Evolutionary conservation across 2,329 filamentous ascomycete genomes (phyloP), one percentile per base, ranked within the genome.

Genomic region (Macrophomina tecta): DNA sequence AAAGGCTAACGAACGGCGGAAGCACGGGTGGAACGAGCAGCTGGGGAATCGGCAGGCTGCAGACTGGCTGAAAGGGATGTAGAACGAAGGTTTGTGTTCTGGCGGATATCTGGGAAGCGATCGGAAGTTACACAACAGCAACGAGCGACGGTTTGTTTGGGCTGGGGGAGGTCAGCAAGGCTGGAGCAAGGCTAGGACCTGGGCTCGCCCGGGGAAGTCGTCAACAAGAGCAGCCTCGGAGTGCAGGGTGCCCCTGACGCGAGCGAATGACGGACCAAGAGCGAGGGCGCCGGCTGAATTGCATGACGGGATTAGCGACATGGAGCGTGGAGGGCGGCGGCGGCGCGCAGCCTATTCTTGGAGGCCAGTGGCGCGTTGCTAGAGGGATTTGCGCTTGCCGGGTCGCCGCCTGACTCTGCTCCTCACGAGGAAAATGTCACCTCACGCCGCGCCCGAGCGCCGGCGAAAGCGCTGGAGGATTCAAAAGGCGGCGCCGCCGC

Each of bases 111-210:
- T 16, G 60, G 30, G 52, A 18, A 64, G 61, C 61, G 61, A 53
- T 45, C 61, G 61, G 48, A 48, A 53, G 61, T 64, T 64, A 46
- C 61, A 64, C 61, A 16, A 36, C 61, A 64, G 61, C 32, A 64
- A 64, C 61, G 61, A 64, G 61, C 36, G 61, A 49, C 61, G 23
- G 46, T 32, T 52, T 64, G 61, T 64, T 64, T 53, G 36, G 38
- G 36, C 28, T 42, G 36, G 48, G 32, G 18, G 16, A 53, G 61
- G 32, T 64, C 61, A 52, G 48, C 48, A 52, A 32, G 61, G 48
- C 40, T 36, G 61, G 61, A 52, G 36, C 49, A 46, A 18, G 46
- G 7, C 46, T 53, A 36, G 48, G 34, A 16, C 56, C 56, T 30
- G n/a, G 42, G 42, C 23, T 42, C 42, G 45, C 58, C 58, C 49